Conservation (phyloP, 1,284 basidiomycete genomes). For the Marasmius tenuissimus region DNA sequence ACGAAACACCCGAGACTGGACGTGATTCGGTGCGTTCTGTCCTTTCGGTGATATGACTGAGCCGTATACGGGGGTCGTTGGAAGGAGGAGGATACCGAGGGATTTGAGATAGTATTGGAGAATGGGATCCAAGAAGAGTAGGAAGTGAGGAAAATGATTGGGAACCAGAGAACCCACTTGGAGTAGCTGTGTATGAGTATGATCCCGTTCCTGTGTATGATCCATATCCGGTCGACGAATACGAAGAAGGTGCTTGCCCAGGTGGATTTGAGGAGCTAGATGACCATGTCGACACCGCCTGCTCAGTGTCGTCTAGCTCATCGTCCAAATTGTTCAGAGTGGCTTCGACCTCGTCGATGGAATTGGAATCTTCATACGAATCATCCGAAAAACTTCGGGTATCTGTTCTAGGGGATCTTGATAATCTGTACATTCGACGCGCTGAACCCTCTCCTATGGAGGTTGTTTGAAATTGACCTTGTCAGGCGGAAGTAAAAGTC, state of each 20-base stretch:
- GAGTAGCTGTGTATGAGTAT: constrained; percentile 27
- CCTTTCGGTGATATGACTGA: constrained; percentile 63
- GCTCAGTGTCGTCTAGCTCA: constrained; percentile 61
- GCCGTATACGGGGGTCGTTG: constrained; percentile 35
- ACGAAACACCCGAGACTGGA: constrained; percentile 38
- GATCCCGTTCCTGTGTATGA: constrained; percentile 37
- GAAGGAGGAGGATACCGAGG: constrained; percentile 33
- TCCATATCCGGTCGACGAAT: constrained; percentile 30
- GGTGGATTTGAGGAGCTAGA: constrained; percentile 28
- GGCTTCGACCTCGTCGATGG: constrained; percentile 65
- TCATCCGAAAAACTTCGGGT: constrained; percentile 24
- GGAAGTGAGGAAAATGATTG: constrained; percentile 45
- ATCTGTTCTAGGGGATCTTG: constrained; percentile 10
- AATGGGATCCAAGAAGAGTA: constrained; percentile 26
- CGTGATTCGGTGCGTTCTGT: constrained; percentile 49
- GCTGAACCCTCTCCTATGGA: background rate
- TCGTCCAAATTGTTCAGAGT: constrained; percentile 63
- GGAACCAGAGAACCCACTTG: constrained; percentile 38
- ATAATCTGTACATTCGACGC: constrained; percentile 5
- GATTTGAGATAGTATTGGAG: constrained; percentile 26
- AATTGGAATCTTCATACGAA: constrained; percentile 45
- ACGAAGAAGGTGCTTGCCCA: constrained; percentile 12
- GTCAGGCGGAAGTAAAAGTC: background rate
- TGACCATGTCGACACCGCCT: constrained; percentile 60
- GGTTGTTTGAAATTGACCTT: background rate